Conservation (phyloP, 805 yeast genomes). For the Starmera caribaea region DNA sequence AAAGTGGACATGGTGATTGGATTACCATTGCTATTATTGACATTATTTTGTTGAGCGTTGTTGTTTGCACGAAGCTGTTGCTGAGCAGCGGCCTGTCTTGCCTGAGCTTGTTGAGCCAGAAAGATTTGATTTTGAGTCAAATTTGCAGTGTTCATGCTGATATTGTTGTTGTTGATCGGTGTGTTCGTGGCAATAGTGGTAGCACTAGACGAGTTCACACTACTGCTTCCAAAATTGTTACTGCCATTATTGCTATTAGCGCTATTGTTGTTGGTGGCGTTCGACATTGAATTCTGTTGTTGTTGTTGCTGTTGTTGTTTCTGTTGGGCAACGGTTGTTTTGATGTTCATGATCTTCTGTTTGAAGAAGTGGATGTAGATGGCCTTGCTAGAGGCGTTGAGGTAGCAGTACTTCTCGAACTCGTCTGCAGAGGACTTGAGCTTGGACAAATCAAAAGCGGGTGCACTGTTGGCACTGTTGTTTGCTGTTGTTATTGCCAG, state of each 20-base stretch:
- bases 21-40: no score
- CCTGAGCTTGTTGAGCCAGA: constrained; percentile 40
- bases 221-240: constrained; percentile 20
- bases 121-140: constrained; percentile 23
- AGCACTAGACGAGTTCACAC: constrained; percentile 9
- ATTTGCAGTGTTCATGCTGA: constrained; percentile 12
- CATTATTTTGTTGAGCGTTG: no score
- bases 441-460: constrained; percentile 25
- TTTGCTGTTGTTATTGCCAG: constrained; percentile 9
- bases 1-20: no score
- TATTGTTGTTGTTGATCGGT: constrained; percentile 16
- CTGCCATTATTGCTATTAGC: constrained; percentile 17
- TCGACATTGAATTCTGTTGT: constrained; percentile 4
- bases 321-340: constrained; percentile 12
- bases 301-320: constrained; percentile 12
- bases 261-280: constrained; percentile 10
- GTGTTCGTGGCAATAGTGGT: no score
- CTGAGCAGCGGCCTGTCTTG: constrained; percentile 30
- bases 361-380: constrained; percentile 43
- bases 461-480: constrained; percentile 4
- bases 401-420: constrained; percentile 57
- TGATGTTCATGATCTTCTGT: constrained; percentile 17
- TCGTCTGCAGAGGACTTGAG: constrained; percentile 54
- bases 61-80: constrained; percentile 1
- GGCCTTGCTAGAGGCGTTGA: constrained; percentile 45